Conservation (phyloP, 2,329 filamentous ascomycete genomes). For the Lecanosticta acicola region DNA sequence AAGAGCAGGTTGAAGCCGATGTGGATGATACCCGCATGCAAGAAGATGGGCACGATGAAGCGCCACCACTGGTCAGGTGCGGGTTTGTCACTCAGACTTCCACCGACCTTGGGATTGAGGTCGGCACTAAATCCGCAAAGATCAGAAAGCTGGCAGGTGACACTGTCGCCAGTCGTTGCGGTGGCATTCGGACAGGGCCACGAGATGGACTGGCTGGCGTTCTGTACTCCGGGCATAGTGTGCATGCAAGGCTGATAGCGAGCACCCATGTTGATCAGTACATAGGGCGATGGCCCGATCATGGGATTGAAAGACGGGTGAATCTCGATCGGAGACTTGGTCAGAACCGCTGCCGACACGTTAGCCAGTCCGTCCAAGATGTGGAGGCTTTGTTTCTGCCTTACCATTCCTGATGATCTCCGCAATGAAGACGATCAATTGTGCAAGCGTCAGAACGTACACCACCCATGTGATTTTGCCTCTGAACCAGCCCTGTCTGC, state of each 20-base stretch:
- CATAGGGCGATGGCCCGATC: conserved; percentile 86
- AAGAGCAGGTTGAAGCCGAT: conserved; percentile 93
- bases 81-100: conserved; percentile 50
- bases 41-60: conserved; percentile 91
- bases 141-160: conserved; percentile 66
- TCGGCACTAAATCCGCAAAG: conserved; percentile 80
- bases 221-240: conserved; percentile 58
- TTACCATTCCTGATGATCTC: conserved; percentile 80
- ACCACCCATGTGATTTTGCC: conserved; percentile 70
- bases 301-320: conserved; percentile 90
- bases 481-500: conserved; percentile 50
- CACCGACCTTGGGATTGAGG: conserved; percentile 54
- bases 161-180: conserved; percentile 55
- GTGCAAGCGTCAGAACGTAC: conserved; percentile 69
- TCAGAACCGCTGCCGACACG: conserved; percentile 56
- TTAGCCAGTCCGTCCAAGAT: conserved; percentile 4
- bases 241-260: conserved; percentile 95
- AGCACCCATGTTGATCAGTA: conserved; percentile 95
- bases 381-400: conserved; percentile 25
- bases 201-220: conserved; percentile 45
- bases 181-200: conserved; percentile 75
- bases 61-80: conserved; percentile 93
- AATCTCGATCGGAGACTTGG: conserved; percentile 70
- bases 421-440: conserved; percentile 80
- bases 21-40: conserved; percentile 89